Evolutionary conservation across 2,329 filamentous ascomycete species (phyloP).

Genomic region (Aspergillus latus): DNA sequence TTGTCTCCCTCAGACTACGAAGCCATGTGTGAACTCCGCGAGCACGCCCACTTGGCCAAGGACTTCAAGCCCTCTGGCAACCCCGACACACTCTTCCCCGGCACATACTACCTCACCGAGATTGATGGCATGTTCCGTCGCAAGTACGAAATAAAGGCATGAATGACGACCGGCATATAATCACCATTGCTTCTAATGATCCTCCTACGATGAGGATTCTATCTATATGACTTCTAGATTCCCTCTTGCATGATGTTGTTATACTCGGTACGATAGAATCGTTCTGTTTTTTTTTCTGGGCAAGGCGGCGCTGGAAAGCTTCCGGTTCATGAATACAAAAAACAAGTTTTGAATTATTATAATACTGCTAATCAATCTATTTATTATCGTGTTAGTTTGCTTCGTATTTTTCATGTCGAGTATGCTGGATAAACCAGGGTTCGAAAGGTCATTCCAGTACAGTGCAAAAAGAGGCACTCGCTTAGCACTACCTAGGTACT

Average conservation of each 20-base stretch:
- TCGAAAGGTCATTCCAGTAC: neutral
- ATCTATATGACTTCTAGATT: conserved; percentile 39
- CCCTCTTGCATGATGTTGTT: conserved; percentile 32
- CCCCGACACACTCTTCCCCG: conserved; percentile 62
- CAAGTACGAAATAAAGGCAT: conserved; percentile 73
- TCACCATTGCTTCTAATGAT: conserved; percentile 19
- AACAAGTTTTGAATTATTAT: conserved; percentile 15
- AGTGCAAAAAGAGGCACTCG: too few species aligned
- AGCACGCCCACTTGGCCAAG: conserved; percentile 82
- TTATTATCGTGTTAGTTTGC: neutral
- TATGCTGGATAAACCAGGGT: neutral
- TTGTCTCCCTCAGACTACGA: conserved; percentile 74
- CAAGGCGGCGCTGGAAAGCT: conserved; percentile 21
- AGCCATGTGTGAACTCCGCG: conserved; percentile 75
- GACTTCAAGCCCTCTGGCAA: conserved; percentile 70
- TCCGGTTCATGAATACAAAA: conserved; percentile 14
- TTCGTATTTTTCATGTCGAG: neutral
- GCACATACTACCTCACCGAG: conserved; percentile 75
- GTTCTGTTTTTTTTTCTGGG: conserved; percentile 11
- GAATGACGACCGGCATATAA: conserved; percentile 31
- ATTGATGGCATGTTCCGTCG: conserved; percentile 86
- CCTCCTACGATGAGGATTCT: conserved; percentile 26
- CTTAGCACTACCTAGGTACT: too few species aligned
- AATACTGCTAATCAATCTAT: conserved; percentile 19
- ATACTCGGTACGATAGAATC: conserved; percentile 27